Conservation (phyloP, 2,329 filamentous ascomycete species). For the Ophiocordyceps camponoti-rufipedis region DNA sequence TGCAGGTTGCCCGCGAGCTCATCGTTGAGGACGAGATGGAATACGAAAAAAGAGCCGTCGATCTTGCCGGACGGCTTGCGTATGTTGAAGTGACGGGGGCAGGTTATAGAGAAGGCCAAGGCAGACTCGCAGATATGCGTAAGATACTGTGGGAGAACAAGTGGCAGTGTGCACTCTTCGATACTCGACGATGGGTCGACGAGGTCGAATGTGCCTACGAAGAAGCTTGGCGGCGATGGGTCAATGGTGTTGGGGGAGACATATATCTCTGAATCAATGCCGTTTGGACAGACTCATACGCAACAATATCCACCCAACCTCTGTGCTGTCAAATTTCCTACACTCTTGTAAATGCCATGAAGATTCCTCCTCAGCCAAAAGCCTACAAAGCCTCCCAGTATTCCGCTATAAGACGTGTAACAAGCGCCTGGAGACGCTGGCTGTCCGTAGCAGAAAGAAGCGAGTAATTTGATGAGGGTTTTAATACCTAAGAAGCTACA, state of each 20-base stretch:
- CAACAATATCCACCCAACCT: too few relatives aligned
- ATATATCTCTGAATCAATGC: conserved; percentile 45
- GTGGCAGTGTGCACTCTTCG: conserved; percentile 76
- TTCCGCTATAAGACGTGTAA: too few relatives aligned
- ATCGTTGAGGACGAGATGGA: conserved; percentile 62
- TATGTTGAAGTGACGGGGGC: conserved; percentile 28
- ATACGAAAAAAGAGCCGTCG: conserved; percentile 64
- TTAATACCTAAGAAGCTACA: too few relatives aligned
- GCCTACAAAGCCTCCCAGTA: too few relatives aligned
- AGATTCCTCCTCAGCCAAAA: too few relatives aligned
- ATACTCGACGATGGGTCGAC: conserved; percentile 77
- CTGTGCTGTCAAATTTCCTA: too few relatives aligned
- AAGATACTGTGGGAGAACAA: conserved; percentile 67
- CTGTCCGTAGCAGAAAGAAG: too few relatives aligned
- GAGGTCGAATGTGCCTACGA: conserved; percentile 83
- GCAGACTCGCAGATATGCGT: conserved; percentile 61
- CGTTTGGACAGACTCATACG: too few relatives aligned
- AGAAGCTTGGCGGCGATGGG: conserved; percentile 79
- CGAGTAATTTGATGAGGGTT: too few relatives aligned
- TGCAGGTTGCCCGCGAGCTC: conserved; percentile 50
- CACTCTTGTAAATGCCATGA: too few relatives aligned
- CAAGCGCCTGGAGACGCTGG: too few relatives aligned
- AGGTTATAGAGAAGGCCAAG: conserved; percentile 35
- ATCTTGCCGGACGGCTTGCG: conserved; percentile 42
- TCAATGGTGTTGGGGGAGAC: conserved; percentile 71